phyloP scores from a whole-genome alignment of 257 asterid species.

The Solanum virginianum region DNA sequence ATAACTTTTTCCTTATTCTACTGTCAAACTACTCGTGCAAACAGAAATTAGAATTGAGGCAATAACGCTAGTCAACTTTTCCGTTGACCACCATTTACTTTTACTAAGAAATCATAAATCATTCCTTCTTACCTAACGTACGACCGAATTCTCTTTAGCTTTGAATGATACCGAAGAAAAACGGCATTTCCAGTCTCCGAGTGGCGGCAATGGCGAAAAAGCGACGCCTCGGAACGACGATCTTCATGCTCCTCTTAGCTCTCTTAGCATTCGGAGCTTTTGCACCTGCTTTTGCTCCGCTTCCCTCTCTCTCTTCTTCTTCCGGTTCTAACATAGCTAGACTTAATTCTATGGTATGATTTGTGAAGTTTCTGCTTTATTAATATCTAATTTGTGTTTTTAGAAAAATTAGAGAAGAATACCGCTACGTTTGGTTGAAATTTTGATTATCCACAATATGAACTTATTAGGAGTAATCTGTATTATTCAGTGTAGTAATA shows the following conservation, averaged over 20 bases:
- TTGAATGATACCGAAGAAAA: neutral
- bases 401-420: neutral
- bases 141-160: neutral
- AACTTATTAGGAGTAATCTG: neutral
- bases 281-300: slow-evolving; percentile 35
- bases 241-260: slow-evolving; percentile 20
- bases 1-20: too few species aligned
- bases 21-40: neutral
- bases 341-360: neutral
- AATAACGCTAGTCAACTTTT: neutral
- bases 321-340: slow-evolving; percentile 2
- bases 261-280: slow-evolving; percentile 32
- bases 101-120: neutral
- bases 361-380: neutral
- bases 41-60: neutral
- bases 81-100: neutral
- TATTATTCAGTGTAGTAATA: neutral
- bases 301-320: slow-evolving; percentile 34
- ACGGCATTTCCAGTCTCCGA: neutral
- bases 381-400: neutral
- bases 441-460: neutral
- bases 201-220: slow-evolving; percentile 18
- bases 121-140: neutral
- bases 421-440: neutral
- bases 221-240: slow-evolving; percentile 11